Conservation (phyloP, 2,329 filamentous ascomycete species). For the Chlorencoelia australis region DNA sequence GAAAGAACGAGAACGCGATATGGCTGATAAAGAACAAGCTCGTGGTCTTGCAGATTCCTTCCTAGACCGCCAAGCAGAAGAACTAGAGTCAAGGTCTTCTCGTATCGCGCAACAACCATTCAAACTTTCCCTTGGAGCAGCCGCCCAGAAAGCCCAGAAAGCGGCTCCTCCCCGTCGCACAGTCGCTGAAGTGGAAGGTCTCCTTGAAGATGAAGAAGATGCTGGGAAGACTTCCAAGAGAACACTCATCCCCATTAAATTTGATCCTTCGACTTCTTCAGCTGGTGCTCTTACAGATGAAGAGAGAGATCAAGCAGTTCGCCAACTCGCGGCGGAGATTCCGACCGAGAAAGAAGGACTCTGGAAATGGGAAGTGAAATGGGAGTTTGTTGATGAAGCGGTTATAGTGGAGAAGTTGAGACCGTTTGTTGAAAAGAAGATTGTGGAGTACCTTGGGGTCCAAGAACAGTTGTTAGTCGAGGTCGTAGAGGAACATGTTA, state of each 20-base stretch:
- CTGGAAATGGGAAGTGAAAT: slow-evolving; percentile 88
- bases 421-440: slow-evolving; percentile 96
- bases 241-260: slow-evolving; percentile 72
- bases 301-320: slow-evolving; percentile 72
- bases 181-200: slow-evolving; percentile 84
- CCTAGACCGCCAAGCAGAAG: slow-evolving; percentile 72
- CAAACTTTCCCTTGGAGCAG: slow-evolving; percentile 85
- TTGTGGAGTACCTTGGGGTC: slow-evolving; percentile 90
- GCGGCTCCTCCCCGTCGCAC: slow-evolving; percentile 58
- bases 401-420: slow-evolving; percentile 77
- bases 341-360: slow-evolving; percentile 76
- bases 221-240: slow-evolving; percentile 57
- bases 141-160: slow-evolving; percentile 61
- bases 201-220: slow-evolving; percentile 92
- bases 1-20: slow-evolving; percentile 59
- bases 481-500: slow-evolving; percentile 79
- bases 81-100: slow-evolving; percentile 47
- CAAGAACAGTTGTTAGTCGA: slow-evolving; percentile 95
- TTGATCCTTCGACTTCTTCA: slow-evolving; percentile 55
- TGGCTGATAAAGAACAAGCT: slow-evolving; percentile 66
- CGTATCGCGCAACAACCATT: slow-evolving; percentile 58
- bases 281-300: slow-evolving; percentile 72
- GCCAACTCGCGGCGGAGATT: slow-evolving; percentile 79
- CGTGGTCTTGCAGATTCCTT: slow-evolving; percentile 84
- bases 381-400: slow-evolving; percentile 78